These are phyloP conservation scores for Periglandula ipomoeae DNA, from an alignment of 2,329 filamentous ascomycete species.

Conservation along the genomic window DNA sequence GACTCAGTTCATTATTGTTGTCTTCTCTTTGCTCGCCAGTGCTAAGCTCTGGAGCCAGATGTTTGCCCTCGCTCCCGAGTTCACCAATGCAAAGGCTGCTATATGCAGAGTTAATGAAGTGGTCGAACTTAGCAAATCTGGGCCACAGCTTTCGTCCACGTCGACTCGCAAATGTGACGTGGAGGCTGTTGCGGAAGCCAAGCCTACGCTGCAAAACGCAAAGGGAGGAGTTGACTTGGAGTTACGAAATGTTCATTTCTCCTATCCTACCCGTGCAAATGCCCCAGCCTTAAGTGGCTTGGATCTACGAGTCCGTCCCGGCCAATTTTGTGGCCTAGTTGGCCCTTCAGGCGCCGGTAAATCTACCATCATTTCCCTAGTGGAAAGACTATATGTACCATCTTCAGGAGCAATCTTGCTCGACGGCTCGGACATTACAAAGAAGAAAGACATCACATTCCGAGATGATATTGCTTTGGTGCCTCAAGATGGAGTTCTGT, in stretches of 20 bases:
- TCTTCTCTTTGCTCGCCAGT: slow-evolving; percentile 50
- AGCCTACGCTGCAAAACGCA: slow-evolving; percentile 19
- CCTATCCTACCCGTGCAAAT: slow-evolving; percentile 4
- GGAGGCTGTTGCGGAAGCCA: slow-evolving; percentile 15
- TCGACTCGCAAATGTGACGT: too few relatives aligned
- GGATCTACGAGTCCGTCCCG: not conserved
- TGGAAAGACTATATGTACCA: slow-evolving; percentile 46
- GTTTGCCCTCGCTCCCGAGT: slow-evolving; percentile 54
- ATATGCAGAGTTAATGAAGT: too few relatives aligned
- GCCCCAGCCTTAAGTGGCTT: not conserved
- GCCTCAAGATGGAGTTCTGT: slow-evolving; percentile 40
- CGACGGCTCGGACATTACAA: slow-evolving; percentile 22
- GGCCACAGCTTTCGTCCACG: not conserved
- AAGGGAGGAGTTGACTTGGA: slow-evolving; percentile 36
- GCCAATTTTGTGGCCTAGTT: slow-evolving; percentile 21
- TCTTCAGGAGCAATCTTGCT: slow-evolving; percentile 40
- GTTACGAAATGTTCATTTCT: slow-evolving; percentile 9
- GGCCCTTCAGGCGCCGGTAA: slow-evolving; percentile 39
- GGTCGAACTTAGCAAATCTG: not conserved
- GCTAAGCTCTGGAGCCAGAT: slow-evolving; percentile 56
- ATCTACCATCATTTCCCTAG: slow-evolving; percentile 34
- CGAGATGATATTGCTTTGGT: slow-evolving; percentile 38
- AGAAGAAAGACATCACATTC: slow-evolving; percentile 31
- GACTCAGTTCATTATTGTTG: slow-evolving; percentile 65
- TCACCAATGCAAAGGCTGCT: slow-evolving; percentile 13